These are phyloP conservation scores for Urtica urens DNA, from an alignment of 306 rosid species.

Conservation along the genomic window DNA sequence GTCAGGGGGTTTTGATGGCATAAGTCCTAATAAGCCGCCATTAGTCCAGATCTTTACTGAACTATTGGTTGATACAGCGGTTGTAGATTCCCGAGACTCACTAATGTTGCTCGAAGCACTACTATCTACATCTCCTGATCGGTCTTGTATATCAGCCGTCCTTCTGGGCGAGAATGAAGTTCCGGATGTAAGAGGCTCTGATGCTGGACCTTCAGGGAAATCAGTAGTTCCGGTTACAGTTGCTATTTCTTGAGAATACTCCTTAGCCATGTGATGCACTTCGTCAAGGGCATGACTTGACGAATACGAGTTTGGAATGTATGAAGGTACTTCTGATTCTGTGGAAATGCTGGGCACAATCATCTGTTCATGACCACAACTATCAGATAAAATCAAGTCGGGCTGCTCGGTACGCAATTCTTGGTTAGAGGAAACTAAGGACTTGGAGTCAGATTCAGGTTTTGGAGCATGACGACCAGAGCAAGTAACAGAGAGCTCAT, in stretches of 20 bases:
- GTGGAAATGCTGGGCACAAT: constrained; percentile 14
- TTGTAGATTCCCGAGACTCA: constrained; percentile 36
- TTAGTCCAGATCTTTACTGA: constrained; percentile 81
- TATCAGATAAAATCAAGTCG: constrained; percentile 12
- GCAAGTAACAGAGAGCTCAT: constrained; percentile 25
- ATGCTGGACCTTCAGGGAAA: constrained; percentile 20
- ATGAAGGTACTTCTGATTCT: constrained; percentile 14
- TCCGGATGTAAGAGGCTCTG: constrained; percentile 26
- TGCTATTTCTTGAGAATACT: constrained; percentile 25
- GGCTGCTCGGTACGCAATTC: constrained; percentile 20
- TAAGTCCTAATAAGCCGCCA: constrained; percentile 92
- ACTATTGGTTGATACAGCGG: constrained; percentile 34
- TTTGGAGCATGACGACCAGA: constrained; percentile 25
- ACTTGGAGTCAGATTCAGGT: constrained; percentile 25
- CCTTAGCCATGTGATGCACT: constrained; percentile 20
- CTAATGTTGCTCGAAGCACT: constrained; percentile 23
- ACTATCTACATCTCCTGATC: constrained; percentile 20
- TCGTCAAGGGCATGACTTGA: constrained; percentile 14
- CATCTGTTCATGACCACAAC: neutral
- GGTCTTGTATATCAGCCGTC: constrained; percentile 25
- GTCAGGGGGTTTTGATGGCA: constrained; percentile 91
- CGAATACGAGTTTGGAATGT: constrained; percentile 20
- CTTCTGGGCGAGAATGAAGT: constrained; percentile 22
- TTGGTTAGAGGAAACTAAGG: constrained; percentile 26
- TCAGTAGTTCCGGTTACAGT: constrained; percentile 12